Evolutionary conservation across 345 rosid species (phyloP), one percentile per base, ranked within the genome.

Genomic region (Camelina hispida): DNA sequence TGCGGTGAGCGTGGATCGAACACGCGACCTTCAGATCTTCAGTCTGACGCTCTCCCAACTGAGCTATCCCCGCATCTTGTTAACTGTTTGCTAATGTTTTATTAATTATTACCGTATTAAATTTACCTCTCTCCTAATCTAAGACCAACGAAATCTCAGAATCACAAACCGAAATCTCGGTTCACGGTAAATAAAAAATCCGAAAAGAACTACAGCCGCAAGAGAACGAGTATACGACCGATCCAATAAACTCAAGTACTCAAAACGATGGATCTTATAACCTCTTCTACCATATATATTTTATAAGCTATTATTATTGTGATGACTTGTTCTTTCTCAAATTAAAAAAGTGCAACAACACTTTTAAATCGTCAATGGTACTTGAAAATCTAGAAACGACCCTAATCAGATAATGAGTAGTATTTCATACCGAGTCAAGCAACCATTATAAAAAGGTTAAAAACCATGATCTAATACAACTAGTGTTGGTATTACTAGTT

Each of bases 21-120:
- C 88, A 86, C 85, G 87, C 79, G 87, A 83, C 88, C 86, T 83
- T 83, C 86, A 88, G 87, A 86, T 86, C 88, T 86, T 85, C 87
- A 84, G 85, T 82, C 84, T 89, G 91, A 91, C 87, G 93, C 92
- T 88, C 91, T 89, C 97, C 95, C 97, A 87, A 87, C 93, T 91
- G 95, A 89, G 91, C 97, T 91, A 89, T 84, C 95, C 95, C 95
- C 93, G 87, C 79, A 0, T 3, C 0, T 2, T 62, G 35, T 13
- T 14, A 4, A 20, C 0, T 4, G 1, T 10, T 48, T 1, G 2
- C 9, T 7, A 48, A 48, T 8, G 5, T 17, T 3, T 2, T 1
- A 17, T 0, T 48, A 48, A 48, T 48, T 17, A 48, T 37, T 9
- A 0, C 2, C 6, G 11, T 10, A 48, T 9, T 51, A 20, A 2